phyloP scores from a whole-genome alignment of 2,329 filamentous ascomycete species.

The Monosporascus sp. region DNA sequence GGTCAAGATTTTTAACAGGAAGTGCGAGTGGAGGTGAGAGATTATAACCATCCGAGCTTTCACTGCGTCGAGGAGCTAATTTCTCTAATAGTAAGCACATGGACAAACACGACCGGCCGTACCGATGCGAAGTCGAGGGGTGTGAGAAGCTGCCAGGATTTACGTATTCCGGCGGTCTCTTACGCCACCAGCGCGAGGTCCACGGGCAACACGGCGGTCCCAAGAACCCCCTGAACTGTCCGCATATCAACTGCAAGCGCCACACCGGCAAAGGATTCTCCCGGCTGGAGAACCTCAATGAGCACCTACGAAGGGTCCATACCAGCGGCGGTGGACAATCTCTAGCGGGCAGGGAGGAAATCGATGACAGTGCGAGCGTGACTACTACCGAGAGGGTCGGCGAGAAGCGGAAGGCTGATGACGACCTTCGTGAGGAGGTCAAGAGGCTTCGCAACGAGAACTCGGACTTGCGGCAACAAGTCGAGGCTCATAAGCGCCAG shows the following conservation, averaged over 20 bases:
- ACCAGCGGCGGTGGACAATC: slow-evolving; percentile 38
- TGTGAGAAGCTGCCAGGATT: slow-evolving; percentile 92
- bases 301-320: slow-evolving; percentile 89
- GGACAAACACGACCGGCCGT: slow-evolving; percentile 95
- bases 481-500: slow-evolving; percentile 43
- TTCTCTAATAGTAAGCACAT: slow-evolving; percentile 72
- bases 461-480: slow-evolving; percentile 47
- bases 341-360: slow-evolving; percentile 30
- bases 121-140: slow-evolving; percentile 74
- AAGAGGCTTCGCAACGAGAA: slow-evolving; percentile 64
- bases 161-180: slow-evolving; percentile 85
- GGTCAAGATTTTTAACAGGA: slow-evolving; percentile 64
- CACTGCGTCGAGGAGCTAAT: slow-evolving; percentile 13
- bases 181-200: slow-evolving; percentile 89
- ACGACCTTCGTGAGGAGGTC: slow-evolving; percentile 60
- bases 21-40: slow-evolving; percentile 91
- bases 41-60: slow-evolving; percentile 3
- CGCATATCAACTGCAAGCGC: slow-evolving; percentile 81
- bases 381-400: slow-evolving; percentile 6
- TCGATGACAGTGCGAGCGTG: slow-evolving; percentile 29
- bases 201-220: slow-evolving; percentile 86
- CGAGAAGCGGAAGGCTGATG: slow-evolving; percentile 47
- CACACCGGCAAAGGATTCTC: slow-evolving; percentile 87
- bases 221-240: slow-evolving; percentile 82
- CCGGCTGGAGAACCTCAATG: slow-evolving; percentile 86